phyloP scores from a whole-genome alignment of 495 filamentous ascomycete genomes.

The Clavariopsis aquatica region DNA sequence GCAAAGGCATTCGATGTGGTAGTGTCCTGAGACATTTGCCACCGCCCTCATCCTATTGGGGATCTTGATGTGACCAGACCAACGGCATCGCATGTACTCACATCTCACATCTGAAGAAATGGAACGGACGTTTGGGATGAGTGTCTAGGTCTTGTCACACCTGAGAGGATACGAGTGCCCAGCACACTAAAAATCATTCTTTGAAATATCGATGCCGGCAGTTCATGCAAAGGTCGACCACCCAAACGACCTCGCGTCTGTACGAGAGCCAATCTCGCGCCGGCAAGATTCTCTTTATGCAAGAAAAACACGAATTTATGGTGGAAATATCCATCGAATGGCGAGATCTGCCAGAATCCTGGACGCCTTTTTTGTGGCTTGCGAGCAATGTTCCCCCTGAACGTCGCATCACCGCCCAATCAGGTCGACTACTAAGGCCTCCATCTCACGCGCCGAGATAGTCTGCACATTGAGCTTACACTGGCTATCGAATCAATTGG shows the following conservation, averaged over 20 bases:
- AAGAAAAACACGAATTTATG: background rate
- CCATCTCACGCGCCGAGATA: background rate
- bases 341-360: background rate
- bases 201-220: background rate
- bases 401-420: background rate
- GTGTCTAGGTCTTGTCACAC: background rate
- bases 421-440: background rate
- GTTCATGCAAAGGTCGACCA: background rate
- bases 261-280: background rate
- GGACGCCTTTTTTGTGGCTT: background rate
- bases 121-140: background rate
- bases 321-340: background rate
- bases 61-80: background rate
- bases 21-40: background rate
- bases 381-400: background rate
- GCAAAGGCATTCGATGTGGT: background rate
- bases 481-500: background rate
- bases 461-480: background rate
- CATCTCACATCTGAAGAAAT: too few species aligned
- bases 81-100: too few species aligned
- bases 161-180: background rate
- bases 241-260: background rate
- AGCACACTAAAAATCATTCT: background rate
- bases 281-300: background rate
- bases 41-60: background rate